Base-by-base conservation (phyloP, 2,329 filamentous ascomycete species). In the Diplodia sapinea region DNA sequence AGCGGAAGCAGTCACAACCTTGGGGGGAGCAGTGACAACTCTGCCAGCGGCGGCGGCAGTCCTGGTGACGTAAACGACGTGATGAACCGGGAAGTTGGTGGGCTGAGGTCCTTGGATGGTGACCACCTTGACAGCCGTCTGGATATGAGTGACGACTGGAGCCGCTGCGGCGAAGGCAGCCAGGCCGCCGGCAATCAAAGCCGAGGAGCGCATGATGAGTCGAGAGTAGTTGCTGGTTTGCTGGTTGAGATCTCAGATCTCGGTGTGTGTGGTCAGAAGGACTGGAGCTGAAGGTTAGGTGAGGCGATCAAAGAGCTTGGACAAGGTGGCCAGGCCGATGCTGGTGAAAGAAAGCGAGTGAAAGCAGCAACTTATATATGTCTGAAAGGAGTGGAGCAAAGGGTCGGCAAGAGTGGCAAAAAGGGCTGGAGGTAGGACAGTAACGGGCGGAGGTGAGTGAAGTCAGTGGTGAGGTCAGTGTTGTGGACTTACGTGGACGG, bases 401-500 rank as follows among this genome's bases (percentile, higher is more conserved):
- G 43, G 31, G 31, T 43, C 23, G n/a, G 31, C n/a, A 40, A 23
- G 26, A 23, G 47, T 49, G 57, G 57, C 57, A 36, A 50, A 43
- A 50, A 26, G 26, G 57, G 26, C 6, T 20, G 31, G n/a, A 13
- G 43, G 59, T 63, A 51, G 59, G 59, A 63, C 59, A 26, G 36
- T 38, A 11, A 15, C 17, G 40, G 17, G 36, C 2, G 6, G 36
- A 40, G 36, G 36, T 12, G 36, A 40, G 43, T 47, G 43, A 20
- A 9, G 43, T 47, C 43, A 17, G 26, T 17, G 43, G 15, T 63
- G 40, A 17, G 26, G 40, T 20, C 20, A 47, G 20, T 51, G 47
- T n/a, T 20, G 47, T 11, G 40, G 54, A 63, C 59, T 51, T 63
- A 63, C 59, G 59, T 63, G 59, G 59, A 63, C 59, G 59, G 36